Percentiles rank a stretch among this genome's conserved stretches.
phyloP scores from a whole-genome alignment of 768 basidiomycete genomes.

The Phanerodontia chrysosporium region DNA sequence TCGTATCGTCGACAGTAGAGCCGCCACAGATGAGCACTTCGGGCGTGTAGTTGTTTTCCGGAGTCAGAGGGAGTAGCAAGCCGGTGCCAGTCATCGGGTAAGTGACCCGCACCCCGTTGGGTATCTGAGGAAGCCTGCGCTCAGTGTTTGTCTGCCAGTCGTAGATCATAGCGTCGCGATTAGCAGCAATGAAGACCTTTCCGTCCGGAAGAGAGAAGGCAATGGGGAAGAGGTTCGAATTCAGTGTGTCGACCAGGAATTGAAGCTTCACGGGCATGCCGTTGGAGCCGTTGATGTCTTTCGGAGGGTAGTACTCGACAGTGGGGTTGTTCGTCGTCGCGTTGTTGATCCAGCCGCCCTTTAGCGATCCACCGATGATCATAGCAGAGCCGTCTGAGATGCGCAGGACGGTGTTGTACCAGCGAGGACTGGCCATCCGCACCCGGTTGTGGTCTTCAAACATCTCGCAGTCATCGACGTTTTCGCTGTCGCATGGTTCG shows the following conservation, averaged over 20 bases:
- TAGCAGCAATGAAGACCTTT: constrained; percentile 71
- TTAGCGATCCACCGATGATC: constrained; percentile 78
- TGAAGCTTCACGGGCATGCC: constrained; percentile 61
- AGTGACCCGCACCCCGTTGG: constrained; percentile 75
- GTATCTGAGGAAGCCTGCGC: constrained; percentile 57
- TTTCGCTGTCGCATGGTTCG: constrained; percentile 52
- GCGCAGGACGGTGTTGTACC: constrained; percentile 74
- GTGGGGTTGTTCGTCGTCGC: constrained; percentile 78
- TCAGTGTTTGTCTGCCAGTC: constrained; percentile 67
- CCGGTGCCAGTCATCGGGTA: constrained; percentile 81
- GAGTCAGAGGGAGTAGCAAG: constrained; percentile 66
- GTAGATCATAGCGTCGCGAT: constrained; percentile 76
- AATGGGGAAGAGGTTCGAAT: constrained; percentile 81
- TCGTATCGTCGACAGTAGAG: constrained; percentile 58
- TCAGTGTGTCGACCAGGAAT: constrained; percentile 68
- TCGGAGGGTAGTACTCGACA: constrained; percentile 79
- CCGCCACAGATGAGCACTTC: constrained; percentile 79
- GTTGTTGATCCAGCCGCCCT: constrained; percentile 87
- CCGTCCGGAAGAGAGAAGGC: constrained; percentile 70
- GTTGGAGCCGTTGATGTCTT: constrained; percentile 60
- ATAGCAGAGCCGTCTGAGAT: constrained; percentile 76
- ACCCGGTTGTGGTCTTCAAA: constrained; percentile 61
- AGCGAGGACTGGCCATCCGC: constrained; percentile 73
- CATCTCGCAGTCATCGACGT: constrained; percentile 50
- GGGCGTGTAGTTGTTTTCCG: constrained; percentile 56